phyloP scores from a whole-genome alignment of 805 yeast genomes.

The Metschnikowia henanensis region DNA sequence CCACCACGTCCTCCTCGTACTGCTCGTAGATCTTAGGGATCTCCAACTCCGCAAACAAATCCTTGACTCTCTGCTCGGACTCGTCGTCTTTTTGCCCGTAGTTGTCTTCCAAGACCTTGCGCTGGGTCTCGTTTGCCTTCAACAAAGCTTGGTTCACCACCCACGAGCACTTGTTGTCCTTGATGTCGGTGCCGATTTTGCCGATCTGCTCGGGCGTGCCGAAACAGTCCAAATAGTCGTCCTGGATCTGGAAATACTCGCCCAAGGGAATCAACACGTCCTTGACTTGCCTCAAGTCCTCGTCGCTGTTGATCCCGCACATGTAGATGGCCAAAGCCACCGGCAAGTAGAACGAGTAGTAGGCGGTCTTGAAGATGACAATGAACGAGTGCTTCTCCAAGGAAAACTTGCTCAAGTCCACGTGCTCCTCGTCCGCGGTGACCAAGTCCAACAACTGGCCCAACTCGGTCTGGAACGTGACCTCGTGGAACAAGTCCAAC shows the following conservation, averaged over 20 bases:
- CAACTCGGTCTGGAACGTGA: constrained; percentile 95
- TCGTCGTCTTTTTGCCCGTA: constrained; percentile 80
- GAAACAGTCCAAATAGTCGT: constrained; percentile 94
- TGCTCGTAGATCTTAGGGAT: constrained; percentile 69
- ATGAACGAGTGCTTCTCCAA: constrained; percentile 91
- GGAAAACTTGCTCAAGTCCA: constrained; percentile 84
- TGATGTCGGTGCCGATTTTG: constrained; percentile 97
- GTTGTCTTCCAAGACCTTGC: constrained; percentile 77
- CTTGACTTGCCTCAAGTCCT: constrained; percentile 83
- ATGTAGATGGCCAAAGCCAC: constrained; percentile 96
- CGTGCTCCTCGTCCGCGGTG: constrained; percentile 96
- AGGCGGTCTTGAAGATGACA: constrained; percentile 96
- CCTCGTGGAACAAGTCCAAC: constrained; percentile 93
- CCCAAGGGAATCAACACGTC: constrained; percentile 93
- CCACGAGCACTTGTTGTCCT: constrained; percentile 99
- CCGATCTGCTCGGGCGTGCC: constrained; percentile 98
- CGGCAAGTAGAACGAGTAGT: constrained; percentile 95
- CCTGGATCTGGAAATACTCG: constrained; percentile 98
- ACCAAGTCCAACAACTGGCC: constrained; percentile 95
- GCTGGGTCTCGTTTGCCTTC: constrained; percentile 76
- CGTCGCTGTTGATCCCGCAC: constrained; percentile 71
- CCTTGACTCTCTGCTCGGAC: constrained; percentile 69
- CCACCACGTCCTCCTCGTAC: constrained; percentile 80
- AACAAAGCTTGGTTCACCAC: constrained; percentile 89
- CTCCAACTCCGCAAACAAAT: constrained; percentile 70